Conservation (phyloP, 768 basidiomycete species). For the Fistulinella prunicolor region DNA sequence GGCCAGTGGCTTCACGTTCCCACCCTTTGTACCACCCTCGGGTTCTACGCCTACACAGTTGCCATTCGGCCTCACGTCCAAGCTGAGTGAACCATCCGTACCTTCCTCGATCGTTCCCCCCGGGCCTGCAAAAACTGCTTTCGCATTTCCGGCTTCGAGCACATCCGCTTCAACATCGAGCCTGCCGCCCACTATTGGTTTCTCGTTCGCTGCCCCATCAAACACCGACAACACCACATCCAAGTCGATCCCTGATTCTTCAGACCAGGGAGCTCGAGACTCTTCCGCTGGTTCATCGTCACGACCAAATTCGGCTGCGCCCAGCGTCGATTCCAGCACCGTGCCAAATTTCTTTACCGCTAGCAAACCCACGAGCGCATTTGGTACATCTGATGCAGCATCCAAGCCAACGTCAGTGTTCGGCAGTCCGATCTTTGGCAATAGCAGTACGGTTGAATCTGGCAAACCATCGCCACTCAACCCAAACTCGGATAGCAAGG, state of each 20-base stretch:
- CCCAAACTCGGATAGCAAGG: constrained; percentile 10
- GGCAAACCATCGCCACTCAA: constrained; percentile 13
- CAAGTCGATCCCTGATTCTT: constrained; percentile 4
- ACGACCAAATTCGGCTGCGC: constrained; percentile 10
- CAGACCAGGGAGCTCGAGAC: constrained; percentile 12
- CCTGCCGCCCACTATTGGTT: constrained; percentile 13
- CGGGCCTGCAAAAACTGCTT: constrained; percentile 30
- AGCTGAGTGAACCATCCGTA: constrained; percentile 14
- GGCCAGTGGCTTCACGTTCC: constrained; percentile 24
- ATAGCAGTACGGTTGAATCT: constrained; percentile 11
- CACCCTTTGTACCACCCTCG: constrained; percentile 22
- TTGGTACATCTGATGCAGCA: constrained; percentile 18
- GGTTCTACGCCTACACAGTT: constrained; percentile 6
- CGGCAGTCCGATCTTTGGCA: constrained; percentile 26
- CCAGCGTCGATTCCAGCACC: constrained; percentile 16
- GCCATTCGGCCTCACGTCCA: constrained; percentile 17
- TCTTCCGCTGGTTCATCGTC: constrained; percentile 1
- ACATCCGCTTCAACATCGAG: constrained; percentile 4
- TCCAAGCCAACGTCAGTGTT: constrained; percentile 26
- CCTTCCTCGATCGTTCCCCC: constrained; percentile 12
- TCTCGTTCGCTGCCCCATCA: constrained; percentile 16
- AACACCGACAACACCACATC: constrained; percentile 5
- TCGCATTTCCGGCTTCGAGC: constrained; percentile 21
- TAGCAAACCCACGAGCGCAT: constrained; percentile 15
- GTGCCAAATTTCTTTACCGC: constrained; percentile 24